A percentile compares a stretch with the other conserved stretches of the same genome.
Conservation (phyloP, 768 basidiomycete genomes). For the Amanita pallidorosea region DNA sequence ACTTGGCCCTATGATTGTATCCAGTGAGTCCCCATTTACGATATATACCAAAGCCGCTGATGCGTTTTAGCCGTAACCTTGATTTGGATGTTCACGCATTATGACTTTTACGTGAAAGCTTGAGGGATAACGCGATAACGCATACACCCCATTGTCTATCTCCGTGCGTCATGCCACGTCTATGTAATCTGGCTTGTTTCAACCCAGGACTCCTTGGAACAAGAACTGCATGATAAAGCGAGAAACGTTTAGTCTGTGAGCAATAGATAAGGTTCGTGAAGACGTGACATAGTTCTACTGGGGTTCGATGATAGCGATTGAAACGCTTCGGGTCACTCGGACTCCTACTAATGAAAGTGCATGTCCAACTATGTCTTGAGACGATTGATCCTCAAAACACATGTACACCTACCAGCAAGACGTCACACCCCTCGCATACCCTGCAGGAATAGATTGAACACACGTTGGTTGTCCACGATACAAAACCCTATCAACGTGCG, state of each 20-base stretch:
- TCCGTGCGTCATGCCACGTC: neutral
- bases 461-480: neutral
- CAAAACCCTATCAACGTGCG: too few relatives aligned
- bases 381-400: too few relatives aligned
- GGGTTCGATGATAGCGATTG: neutral
- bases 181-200: neutral
- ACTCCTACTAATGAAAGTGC: neutral
- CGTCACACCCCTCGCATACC: neutral
- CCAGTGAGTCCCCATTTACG: conserved; percentile 45
- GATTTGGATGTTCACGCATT: conserved; percentile 81
- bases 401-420: neutral
- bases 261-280: neutral
- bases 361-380: neutral
- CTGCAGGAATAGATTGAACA: neutral
- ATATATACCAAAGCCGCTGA: neutral
- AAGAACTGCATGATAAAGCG: neutral
- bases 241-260: neutral
- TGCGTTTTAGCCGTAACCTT: conserved; percentile 44
- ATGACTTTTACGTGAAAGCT: conserved; percentile 58
- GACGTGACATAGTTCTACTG: neutral
- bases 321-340: neutral
- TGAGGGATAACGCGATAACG: neutral
- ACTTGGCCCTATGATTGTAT: conserved; percentile 72
- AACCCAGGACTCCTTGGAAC: neutral
- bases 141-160: neutral